Evolutionary conservation across 345 rosid genomes (phyloP), one percentile per base, ranked within the genome.

Genomic region (Carallia brachiata): DNA sequence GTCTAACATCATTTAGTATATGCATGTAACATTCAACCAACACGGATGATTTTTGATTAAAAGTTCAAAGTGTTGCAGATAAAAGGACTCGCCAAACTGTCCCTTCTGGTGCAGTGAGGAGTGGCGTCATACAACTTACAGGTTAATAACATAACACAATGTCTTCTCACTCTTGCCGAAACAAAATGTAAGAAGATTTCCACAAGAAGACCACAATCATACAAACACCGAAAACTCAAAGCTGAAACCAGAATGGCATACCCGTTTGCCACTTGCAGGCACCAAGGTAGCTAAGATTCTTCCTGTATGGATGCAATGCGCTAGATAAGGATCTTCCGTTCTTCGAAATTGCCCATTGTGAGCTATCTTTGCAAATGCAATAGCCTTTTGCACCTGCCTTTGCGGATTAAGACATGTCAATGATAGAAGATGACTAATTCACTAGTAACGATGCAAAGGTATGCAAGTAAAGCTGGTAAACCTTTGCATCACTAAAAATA

Each of bases 381-480:
- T 84, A 81, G 94, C 91, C 87, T 82, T 87, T 53, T 67, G 87
- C 82, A 89, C 93, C 93, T 89, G 84, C 88, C 91, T 85, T 89
- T 73, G 79, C 91, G 83, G 54, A 77, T 73, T 58, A 34, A 65
- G 27, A 28, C 59, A 55, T 8, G 27, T 55, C 30, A 55, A 28
- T 55, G 31, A 9, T 12, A 67, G 72, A 61, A 70, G 59, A 71
- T 75, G 36, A 69, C 17, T 6, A 62, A 18, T 28, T 61, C 62
- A 58, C 15, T 12, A 12, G 50, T 67, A 36, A 77, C 16, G 34
- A 64, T 36, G 59, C 23, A 23, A 23, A 23, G 23, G 23, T 23
- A 23, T 23, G 23, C 75, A 73, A 73, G 70, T 52, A 69, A 54
- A 73, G 76, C 72, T 59, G 65, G 68, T 32, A 85, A 80, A 89